Conservation (phyloP, 2,329 filamentous ascomycete genomes). For the Fusarium azukiicola region DNA sequence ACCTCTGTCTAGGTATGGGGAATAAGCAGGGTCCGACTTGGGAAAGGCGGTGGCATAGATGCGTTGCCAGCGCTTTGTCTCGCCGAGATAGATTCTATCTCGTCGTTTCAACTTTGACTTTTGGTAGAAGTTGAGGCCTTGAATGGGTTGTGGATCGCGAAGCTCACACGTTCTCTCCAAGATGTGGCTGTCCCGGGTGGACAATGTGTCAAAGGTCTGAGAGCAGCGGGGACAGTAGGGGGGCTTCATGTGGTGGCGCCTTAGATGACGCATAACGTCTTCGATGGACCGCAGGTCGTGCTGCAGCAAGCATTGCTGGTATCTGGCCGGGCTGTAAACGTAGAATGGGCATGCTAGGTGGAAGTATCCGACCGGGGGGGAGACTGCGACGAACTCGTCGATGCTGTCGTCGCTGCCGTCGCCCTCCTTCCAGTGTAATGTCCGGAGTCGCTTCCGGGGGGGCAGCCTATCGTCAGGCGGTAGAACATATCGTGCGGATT, state of each 20-base stretch:
- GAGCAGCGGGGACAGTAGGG: background rate
- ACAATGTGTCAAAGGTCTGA: background rate
- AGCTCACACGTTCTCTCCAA: too few relatives aligned
- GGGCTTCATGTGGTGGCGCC: background rate
- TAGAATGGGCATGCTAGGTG: constrained; percentile 1
- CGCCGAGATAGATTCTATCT: too few relatives aligned
- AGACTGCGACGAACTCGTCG: background rate
- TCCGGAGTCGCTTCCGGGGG: constrained; percentile 2
- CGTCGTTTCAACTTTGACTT: too few relatives aligned
- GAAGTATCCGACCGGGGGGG: background rate
- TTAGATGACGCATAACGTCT: background rate
- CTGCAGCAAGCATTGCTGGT: background rate
- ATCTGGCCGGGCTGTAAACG: background rate
- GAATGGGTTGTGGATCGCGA: too few relatives aligned
- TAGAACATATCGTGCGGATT: background rate
- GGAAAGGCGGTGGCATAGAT: too few relatives aligned
- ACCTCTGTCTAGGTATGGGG: too few relatives aligned
- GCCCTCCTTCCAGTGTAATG: background rate
- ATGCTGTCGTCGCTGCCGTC: background rate
- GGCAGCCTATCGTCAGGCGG: constrained; percentile 11
- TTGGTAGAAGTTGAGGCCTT: too few relatives aligned
- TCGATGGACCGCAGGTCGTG: background rate
- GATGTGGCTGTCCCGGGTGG: too few relatives aligned
- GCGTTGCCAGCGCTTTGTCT: too few relatives aligned
- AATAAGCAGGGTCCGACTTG: too few relatives aligned